A percentile compares a stretch with the other conserved stretches of the same genome.
These are phyloP conservation scores for Arthroderma sp. DNA, from an alignment of 2,329 filamentous ascomycete species.

Conservation along the genomic window DNA sequence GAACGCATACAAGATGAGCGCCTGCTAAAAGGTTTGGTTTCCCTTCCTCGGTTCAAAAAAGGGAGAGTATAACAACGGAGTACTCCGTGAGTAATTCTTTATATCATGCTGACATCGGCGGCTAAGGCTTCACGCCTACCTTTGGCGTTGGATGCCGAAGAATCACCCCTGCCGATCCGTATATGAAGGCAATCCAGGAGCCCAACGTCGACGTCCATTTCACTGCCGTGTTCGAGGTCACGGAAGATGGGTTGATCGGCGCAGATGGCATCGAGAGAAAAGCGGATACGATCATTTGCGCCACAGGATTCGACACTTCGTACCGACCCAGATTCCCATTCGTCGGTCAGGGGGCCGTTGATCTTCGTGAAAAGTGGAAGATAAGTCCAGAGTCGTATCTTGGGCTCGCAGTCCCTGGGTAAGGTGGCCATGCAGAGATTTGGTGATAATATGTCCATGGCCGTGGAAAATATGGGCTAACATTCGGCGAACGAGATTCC, in stretches of 20 bases:
- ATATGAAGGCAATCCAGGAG: conserved; percentile 37
- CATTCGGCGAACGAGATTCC: conserved; percentile 15
- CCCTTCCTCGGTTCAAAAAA: not conserved
- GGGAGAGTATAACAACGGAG: not conserved
- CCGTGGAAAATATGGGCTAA: not conserved
- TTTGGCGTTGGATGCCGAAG: conserved; percentile 35
- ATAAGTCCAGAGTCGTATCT: conserved; percentile 13
- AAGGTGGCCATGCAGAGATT: not conserved
- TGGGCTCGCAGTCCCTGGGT: conserved; percentile 21
- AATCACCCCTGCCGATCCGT: conserved; percentile 41
- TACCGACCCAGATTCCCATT: conserved; percentile 21
- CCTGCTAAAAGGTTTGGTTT: conserved; percentile 30
- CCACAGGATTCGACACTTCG: conserved; percentile 25
- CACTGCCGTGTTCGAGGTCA: conserved; percentile 27
- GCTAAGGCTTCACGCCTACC: conserved; percentile 16
- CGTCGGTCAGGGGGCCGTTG: conserved; percentile 18
- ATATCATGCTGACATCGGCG: no score
- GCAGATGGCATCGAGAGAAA: conserved; percentile 15
- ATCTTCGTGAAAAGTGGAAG: conserved; percentile 14
- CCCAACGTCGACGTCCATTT: conserved; percentile 26
- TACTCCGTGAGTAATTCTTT: no score
- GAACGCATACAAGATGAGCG: conserved; percentile 42
- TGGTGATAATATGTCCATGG: no score
- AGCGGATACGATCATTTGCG: conserved; percentile 23
- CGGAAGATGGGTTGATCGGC: conserved; percentile 19